These are phyloP conservation scores for Colletotrichum orchidophilum DNA, from an alignment of 2,329 filamentous ascomycete species.

Conservation along the genomic window DNA sequence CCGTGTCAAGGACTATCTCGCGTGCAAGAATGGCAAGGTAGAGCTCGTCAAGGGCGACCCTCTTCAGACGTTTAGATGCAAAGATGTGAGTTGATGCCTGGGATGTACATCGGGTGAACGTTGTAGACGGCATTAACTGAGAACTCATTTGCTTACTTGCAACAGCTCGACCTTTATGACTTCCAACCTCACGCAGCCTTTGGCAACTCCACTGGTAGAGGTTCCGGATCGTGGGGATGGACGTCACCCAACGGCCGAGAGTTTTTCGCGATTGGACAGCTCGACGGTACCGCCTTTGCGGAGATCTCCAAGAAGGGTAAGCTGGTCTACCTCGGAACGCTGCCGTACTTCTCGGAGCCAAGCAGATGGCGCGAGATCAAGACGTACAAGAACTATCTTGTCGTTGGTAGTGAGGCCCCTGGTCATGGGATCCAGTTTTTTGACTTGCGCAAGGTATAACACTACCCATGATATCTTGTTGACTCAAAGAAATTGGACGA, in stretches of 20 bases:
- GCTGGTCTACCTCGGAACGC: constrained; percentile 51
- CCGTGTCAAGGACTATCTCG: constrained; percentile 33
- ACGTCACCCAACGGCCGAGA: constrained; percentile 51
- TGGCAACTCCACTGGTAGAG: constrained; percentile 47
- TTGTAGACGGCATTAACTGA: fast-evolving
- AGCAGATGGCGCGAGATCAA: constrained; percentile 47
- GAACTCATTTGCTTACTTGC: constrained; percentile 10
- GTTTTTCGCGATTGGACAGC: constrained; percentile 51
- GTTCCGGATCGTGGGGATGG: constrained; percentile 49
- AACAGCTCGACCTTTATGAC: constrained; percentile 60
- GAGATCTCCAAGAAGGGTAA: constrained; percentile 51
- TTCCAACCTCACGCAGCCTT: constrained; percentile 61
- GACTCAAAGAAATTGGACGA: neutral
- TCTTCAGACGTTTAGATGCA: constrained; percentile 54
- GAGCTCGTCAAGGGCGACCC: constrained; percentile 50
- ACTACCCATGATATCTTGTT: fast-evolving
- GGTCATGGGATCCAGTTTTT: constrained; percentile 67
- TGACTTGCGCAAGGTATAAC: constrained; percentile 57
- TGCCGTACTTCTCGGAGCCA: constrained; percentile 46
- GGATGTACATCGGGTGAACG: neutral
- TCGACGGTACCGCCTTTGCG: constrained; percentile 53
- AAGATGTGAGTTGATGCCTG: constrained; percentile 39
- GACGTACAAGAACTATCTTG: constrained; percentile 42
- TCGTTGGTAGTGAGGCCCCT: constrained; percentile 49
- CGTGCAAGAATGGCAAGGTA: constrained; percentile 51